phyloP scores from a whole-genome alignment of 2,329 filamentous ascomycete species.

The Pseudocercospora musae region DNA sequence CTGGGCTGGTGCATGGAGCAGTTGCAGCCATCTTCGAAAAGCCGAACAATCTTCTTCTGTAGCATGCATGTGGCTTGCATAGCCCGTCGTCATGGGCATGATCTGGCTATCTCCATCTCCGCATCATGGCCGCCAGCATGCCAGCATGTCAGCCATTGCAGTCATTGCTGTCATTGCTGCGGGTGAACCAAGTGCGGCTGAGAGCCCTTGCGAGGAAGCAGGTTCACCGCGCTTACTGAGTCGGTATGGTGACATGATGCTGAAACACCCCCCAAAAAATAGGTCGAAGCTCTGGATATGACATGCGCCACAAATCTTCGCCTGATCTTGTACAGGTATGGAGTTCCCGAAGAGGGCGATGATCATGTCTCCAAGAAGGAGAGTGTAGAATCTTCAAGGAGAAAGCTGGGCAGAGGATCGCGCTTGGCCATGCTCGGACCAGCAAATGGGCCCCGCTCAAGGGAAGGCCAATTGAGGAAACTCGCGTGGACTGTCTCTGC shows the following conservation, averaged over 20 bases:
- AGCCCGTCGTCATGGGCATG: not conserved
- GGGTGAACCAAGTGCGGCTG: not conserved
- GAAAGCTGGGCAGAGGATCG: not conserved
- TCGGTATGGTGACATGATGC: not conserved
- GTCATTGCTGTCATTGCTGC: not conserved
- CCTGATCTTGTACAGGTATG: slow-evolving; percentile 1
- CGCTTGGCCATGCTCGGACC: not conserved
- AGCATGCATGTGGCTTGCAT: not conserved
- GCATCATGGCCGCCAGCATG: not conserved
- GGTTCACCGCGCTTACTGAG: not conserved
- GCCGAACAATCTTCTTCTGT: not conserved
- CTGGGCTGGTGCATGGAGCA: not conserved
- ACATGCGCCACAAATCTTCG: not conserved
- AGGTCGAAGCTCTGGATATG: not conserved
- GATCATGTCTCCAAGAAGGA: not conserved
- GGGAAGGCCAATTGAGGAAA: not conserved
- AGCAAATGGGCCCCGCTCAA: not conserved
- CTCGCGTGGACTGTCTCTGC: not conserved
- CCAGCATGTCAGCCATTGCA: too few relatives aligned
- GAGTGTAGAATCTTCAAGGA: not conserved
- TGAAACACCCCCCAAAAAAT: too few relatives aligned
- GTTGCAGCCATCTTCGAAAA: not conserved
- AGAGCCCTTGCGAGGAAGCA: not conserved
- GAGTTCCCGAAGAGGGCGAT: not conserved
- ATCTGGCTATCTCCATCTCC: not conserved